phyloP scores from a whole-genome alignment of 257 asterid species.

The Ligustrum vulgare region DNA sequence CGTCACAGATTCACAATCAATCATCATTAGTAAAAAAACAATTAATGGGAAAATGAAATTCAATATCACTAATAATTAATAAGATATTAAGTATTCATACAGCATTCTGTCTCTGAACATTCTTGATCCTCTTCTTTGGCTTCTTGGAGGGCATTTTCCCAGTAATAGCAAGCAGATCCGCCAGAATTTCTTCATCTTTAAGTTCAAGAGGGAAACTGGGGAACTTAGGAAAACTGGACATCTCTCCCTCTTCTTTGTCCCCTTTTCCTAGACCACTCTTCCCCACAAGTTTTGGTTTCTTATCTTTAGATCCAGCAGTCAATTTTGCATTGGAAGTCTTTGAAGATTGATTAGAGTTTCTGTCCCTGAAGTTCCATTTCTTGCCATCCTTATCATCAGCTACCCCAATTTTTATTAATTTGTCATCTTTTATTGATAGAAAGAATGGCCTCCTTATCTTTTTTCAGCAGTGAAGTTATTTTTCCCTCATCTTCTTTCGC shows the following conservation, averaged over 20 bases:
- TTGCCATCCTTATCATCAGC: not conserved
- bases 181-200: constrained; percentile 3
- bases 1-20: not conserved
- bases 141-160: constrained; percentile 1
- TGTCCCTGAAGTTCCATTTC: not conserved
- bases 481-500: not conserved
- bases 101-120: not conserved
- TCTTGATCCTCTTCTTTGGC: not conserved
- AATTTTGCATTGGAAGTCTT: not conserved
- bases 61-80: not conserved
- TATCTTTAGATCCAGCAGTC: not conserved
- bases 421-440: not conserved
- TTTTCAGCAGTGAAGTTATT: not conserved
- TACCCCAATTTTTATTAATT: not conserved
- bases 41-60: not conserved
- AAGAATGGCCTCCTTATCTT: not conserved
- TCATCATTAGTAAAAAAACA: not conserved
- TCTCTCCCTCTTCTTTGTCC: not conserved
- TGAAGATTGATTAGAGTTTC: not conserved
- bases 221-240: not conserved
- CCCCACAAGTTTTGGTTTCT: not conserved
- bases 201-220: constrained; percentile 5
- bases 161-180: constrained; percentile 5
- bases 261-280: not conserved
- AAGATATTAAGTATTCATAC: not conserved